Percentiles rank a stretch among this genome's conserved stretches.
These are phyloP conservation scores for Ceratocystis albifundus DNA, from an alignment of 2,329 filamentous ascomycete genomes.

Conservation along the genomic window DNA sequence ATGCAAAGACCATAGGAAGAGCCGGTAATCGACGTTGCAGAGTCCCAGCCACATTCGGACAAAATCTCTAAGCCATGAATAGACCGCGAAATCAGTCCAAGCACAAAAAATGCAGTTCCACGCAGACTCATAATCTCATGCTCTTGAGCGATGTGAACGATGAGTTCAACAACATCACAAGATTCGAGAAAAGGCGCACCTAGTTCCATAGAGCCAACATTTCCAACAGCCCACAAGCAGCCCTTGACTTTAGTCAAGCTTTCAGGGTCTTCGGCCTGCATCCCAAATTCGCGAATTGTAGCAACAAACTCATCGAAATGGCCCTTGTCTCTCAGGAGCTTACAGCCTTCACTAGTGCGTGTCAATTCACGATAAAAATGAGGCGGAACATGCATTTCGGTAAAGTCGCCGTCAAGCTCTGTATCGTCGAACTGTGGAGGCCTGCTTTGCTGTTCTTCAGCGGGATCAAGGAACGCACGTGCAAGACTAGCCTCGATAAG, in stretches of 20 bases:
- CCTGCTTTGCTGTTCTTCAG: constrained; percentile 46
- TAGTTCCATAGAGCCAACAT: constrained; percentile 95
- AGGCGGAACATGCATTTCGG: constrained; percentile 68
- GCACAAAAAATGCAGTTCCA: constrained; percentile 91
- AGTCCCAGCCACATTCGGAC: constrained; percentile 83
- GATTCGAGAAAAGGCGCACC: constrained; percentile 89
- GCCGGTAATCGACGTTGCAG: constrained; percentile 72
- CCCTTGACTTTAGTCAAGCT: constrained; percentile 88
- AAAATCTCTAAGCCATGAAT: constrained; percentile 86
- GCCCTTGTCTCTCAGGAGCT: constrained; percentile 77
- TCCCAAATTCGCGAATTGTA: constrained; percentile 77
- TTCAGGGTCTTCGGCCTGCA: constrained; percentile 75
- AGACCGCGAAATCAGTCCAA: constrained; percentile 85
- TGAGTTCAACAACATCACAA: constrained; percentile 74
- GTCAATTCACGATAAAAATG: constrained; percentile 96
- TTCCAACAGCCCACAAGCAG: constrained; percentile 93
- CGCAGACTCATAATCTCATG: constrained; percentile 86
- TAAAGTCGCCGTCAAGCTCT: constrained; percentile 44
- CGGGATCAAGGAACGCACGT: constrained; percentile 62
- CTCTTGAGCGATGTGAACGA: constrained; percentile 76
- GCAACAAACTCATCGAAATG: constrained; percentile 89
- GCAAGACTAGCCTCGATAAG: constrained; percentile 93
- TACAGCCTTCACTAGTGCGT: constrained; percentile 83
- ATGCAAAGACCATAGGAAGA: constrained; percentile 79
- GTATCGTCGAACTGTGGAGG: constrained; percentile 49